A percentile compares a stretch with the other conserved stretches of the same genome.
phyloP scores from a whole-genome alignment of 768 basidiomycete species.

The Tricholoma sp. region DNA sequence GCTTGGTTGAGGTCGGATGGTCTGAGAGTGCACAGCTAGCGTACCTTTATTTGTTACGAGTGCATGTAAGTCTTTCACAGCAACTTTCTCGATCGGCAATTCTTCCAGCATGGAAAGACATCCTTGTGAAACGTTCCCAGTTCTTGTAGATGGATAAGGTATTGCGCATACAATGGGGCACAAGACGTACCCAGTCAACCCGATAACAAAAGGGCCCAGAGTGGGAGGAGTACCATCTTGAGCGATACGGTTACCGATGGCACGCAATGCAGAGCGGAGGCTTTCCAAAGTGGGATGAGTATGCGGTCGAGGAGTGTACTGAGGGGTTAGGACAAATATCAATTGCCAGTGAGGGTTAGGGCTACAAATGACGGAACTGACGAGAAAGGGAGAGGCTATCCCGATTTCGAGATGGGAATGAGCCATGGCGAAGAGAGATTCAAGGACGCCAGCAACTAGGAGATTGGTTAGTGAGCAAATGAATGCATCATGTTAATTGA shows the following conservation, averaged over 20 bases:
- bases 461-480: neutral
- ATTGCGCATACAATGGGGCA: neutral
- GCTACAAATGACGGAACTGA: conserved; percentile 29
- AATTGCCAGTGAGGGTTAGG: conserved; percentile 7
- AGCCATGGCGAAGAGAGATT: conserved; percentile 74
- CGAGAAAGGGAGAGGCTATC: conserved; percentile 78
- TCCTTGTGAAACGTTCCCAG: conserved; percentile 80
- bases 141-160: conserved; percentile 33
- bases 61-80: conserved; percentile 48
- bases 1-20: neutral
- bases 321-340: conserved; percentile 3
- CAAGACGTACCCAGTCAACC: conserved; percentile 67
- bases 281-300: conserved; percentile 54
- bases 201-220: conserved; percentile 75
- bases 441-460: conserved; percentile 77
- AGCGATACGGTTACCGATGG: conserved; percentile 52
- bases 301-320: conserved; percentile 81
- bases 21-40: conserved; percentile 5
- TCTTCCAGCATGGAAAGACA: conserved; percentile 67
- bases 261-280: conserved; percentile 47
- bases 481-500: neutral
- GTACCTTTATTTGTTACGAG: conserved; percentile 52
- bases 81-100: conserved; percentile 58
- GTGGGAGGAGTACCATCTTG: conserved; percentile 52
- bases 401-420: conserved; percentile 76